phyloP scores from a whole-genome alignment of 345 rosid species.

The Chamaenerion angustifolium region DNA sequence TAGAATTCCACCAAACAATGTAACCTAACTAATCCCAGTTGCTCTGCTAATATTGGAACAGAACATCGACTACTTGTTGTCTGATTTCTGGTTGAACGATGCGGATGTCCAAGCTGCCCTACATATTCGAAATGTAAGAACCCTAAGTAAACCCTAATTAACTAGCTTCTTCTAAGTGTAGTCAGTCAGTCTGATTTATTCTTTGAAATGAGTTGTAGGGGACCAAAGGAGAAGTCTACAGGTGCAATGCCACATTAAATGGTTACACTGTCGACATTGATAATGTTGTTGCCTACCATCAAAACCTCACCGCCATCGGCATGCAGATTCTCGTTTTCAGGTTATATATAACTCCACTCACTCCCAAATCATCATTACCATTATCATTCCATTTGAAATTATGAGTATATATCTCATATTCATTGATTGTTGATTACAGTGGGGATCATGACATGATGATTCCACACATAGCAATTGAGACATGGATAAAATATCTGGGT shows the following conservation, averaged over 20 bases:
- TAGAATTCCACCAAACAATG: too few relatives aligned
- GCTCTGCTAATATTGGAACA: too few relatives aligned
- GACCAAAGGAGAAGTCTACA: slow-evolving; percentile 12
- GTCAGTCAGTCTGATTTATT: too few relatives aligned
- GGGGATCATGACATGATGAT: slow-evolving; percentile 28
- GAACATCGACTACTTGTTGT: slow-evolving; percentile 7
- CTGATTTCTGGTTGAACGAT: slow-evolving; percentile 21
- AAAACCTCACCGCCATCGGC: slow-evolving; percentile 13
- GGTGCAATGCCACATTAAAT: slow-evolving; percentile 18
- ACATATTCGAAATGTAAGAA: slow-evolving; percentile 17
- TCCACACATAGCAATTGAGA: slow-evolving; percentile 16
- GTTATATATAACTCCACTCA: slow-evolving; percentile 6
- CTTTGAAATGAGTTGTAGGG: too few relatives aligned
- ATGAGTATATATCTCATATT: background rate
- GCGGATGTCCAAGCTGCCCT: slow-evolving; percentile 18
- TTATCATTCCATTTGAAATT: background rate
- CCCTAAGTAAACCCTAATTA: too few relatives aligned
- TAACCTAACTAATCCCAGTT: too few relatives aligned
- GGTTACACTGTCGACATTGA: slow-evolving; percentile 10
- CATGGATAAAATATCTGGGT: slow-evolving; percentile 18
- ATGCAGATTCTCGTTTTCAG: slow-evolving; percentile 18
- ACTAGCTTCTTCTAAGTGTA: too few relatives aligned
- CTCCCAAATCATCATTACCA: background rate
- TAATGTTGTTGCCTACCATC: slow-evolving; percentile 17
- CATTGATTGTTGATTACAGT: slow-evolving; percentile 5